Evolutionary conservation across 208 protist genomes (phyloP), one percentile per base, ranked within the genome.

Genomic region (Paratrypanosoma confusum): DNA sequence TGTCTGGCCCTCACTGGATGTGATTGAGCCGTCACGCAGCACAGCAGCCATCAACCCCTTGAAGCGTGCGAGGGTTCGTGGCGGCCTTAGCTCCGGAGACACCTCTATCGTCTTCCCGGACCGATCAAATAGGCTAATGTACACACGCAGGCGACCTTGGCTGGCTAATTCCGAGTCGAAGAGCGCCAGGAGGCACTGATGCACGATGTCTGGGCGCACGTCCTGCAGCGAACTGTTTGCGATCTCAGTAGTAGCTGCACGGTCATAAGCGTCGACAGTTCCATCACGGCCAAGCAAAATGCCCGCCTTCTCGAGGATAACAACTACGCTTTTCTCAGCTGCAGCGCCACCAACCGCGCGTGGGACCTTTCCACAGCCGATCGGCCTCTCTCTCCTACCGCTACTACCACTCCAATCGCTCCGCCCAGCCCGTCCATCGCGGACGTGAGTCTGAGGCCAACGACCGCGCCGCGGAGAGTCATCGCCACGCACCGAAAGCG

Each of bases 101-200:
- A 91, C 71, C 61, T 94, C 85, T 20, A 94, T 76, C 31, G 81
- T 72, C 53, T 86, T 84, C 0, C 71, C 66, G 25, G 65, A 58
- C 4, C 72, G 62, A 11, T 60, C 64, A 36, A 83, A 78, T 32
- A 90, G 57, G 46, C 61, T 79, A 27, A 94, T 71, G 61, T 90
- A 90, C 42, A 94, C 77, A 25, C 79, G 81, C 50, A 90, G 64
- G 23, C 65, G 73, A 20, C 69, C 58, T 38, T 71, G 48, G 48
- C 77, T 63, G 13, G 76, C 79, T 21, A 93, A 68, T 24, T 84
- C 77, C 5, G 73, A 82, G 59, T 93, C 84, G 50, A 84, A 94
- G 32, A 94, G 77, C 13, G 85, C 85, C n/a, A 94, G 73, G 7
- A 94, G 78, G 47, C 77, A 89, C 65, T 94, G 85, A 40, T 94